phyloP scores from a whole-genome alignment of 2,329 filamentous ascomycete species.

The Cadophora malorum region DNA sequence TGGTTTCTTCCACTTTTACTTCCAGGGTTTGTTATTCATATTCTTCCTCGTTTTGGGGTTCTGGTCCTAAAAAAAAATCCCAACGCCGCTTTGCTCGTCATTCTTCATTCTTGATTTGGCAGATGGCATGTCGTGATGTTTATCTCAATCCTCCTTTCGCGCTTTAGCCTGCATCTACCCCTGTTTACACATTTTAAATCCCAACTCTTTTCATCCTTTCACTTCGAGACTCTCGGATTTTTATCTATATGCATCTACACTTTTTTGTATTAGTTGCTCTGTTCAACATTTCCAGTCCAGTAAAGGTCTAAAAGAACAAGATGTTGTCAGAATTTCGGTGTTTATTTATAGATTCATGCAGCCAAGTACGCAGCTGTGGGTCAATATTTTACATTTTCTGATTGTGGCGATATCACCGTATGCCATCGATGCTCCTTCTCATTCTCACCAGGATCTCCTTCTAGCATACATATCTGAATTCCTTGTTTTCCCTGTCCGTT shows the following conservation, averaged over 20 bases:
- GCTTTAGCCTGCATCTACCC: constrained; percentile 18
- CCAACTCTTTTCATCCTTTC: constrained; percentile 1
- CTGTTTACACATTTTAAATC: not conserved
- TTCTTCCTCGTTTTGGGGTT: not conserved
- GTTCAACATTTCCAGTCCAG: not conserved
- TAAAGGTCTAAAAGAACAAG: not conserved
- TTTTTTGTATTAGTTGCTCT: not conserved
- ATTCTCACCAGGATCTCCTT: not conserved
- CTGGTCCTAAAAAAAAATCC: not conserved
- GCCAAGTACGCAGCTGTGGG: constrained; percentile 1
- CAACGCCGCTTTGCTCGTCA: not conserved
- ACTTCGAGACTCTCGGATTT: not conserved
- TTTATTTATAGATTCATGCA: constrained; percentile 10
- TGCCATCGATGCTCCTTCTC: not conserved
- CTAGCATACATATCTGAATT: constrained; percentile 12
- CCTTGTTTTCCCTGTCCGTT: not conserved
- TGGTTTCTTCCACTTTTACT: not conserved
- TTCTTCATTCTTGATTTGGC: not conserved
- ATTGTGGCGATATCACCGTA: constrained; percentile 7
- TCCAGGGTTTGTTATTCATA: not conserved
- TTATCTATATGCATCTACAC: not conserved
- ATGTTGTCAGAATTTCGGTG: not conserved
- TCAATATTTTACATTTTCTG: not conserved
- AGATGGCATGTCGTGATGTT: not conserved
- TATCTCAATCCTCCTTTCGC: not conserved